phyloP scores from a whole-genome alignment of 2,329 filamentous ascomycete genomes.

The Anthostomella pinea region DNA sequence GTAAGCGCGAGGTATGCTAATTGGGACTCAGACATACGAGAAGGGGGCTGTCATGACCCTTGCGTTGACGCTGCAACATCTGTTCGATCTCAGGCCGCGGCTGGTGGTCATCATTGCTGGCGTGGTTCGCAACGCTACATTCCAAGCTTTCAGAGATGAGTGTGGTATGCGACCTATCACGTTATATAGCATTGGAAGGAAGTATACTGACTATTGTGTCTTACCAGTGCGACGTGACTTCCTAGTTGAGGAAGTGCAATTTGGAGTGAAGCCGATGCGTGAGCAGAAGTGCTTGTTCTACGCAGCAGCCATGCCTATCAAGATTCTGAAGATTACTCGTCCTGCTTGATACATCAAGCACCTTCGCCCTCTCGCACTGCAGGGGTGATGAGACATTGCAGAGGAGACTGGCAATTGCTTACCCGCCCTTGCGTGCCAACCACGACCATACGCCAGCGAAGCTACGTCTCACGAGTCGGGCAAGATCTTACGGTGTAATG shows the following conservation, averaged over 20 bases:
- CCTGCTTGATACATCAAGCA: no score
- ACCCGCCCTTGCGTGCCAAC: no score
- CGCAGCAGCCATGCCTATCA: conserved; percentile 29
- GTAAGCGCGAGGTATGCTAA: no score
- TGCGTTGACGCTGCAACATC: conserved; percentile 50
- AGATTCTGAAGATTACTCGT: conserved; percentile 26
- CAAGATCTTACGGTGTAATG: no score
- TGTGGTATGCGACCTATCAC: conserved; percentile 49
- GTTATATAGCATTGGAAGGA: neutral
- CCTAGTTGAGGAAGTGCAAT: conserved; percentile 36
- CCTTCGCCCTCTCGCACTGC: no score
- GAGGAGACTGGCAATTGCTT: no score
- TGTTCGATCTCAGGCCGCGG: conserved; percentile 51
- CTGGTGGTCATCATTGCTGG: conserved; percentile 57
- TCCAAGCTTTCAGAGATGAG: conserved; percentile 53
- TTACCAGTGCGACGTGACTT: conserved; percentile 33
- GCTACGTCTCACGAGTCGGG: no score
- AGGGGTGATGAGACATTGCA: no score
- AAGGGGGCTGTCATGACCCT: conserved; percentile 54
- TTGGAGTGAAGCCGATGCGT: conserved; percentile 39
- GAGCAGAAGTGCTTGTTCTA: conserved; percentile 48
- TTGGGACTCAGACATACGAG: conserved; percentile 67
- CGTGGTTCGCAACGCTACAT: conserved; percentile 61
- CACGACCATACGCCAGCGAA: no score
- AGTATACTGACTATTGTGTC: conserved; percentile 3